Conservation (phyloP, 2,329 filamentous ascomycete genomes). For the Ciborinia camelliae region DNA sequence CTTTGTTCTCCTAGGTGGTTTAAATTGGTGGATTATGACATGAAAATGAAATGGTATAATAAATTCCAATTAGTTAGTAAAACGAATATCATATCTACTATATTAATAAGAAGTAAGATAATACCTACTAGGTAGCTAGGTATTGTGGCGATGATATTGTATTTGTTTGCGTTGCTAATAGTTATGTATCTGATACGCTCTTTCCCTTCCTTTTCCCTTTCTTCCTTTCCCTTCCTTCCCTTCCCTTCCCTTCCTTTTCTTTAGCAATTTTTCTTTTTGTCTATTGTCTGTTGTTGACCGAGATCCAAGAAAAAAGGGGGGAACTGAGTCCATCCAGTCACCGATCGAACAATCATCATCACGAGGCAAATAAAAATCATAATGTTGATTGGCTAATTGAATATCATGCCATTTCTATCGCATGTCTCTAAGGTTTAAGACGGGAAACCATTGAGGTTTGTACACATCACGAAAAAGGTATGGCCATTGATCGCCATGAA, state of each 20-base stretch:
- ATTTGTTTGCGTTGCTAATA: neutral
- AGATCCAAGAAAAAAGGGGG: too few relatives aligned
- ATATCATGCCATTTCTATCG: neutral
- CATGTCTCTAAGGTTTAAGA: neutral
- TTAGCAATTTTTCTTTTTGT: too few relatives aligned
- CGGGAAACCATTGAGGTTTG: neutral
- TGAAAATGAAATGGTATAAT: constrained; percentile 1
- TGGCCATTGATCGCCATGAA: neutral
- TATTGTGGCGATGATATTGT: neutral
- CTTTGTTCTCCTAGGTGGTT: neutral
- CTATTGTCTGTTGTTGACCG: too few relatives aligned
- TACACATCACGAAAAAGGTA: too few relatives aligned
- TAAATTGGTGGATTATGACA: neutral
- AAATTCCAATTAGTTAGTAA: neutral
- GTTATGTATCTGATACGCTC: neutral
- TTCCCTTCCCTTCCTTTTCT: neutral
- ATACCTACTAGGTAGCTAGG: neutral
- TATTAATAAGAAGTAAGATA: neutral
- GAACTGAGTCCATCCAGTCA: too few relatives aligned
- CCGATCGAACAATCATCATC: neutral
- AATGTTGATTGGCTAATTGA: neutral
- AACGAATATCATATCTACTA: neutral
- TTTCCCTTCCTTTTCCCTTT: neutral
- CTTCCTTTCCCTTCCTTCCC: neutral
- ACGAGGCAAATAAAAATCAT: neutral